Evolutionary conservation across 73 alveolate species (phyloP).

Genomic region (Paramecium octaurelia): DNA sequence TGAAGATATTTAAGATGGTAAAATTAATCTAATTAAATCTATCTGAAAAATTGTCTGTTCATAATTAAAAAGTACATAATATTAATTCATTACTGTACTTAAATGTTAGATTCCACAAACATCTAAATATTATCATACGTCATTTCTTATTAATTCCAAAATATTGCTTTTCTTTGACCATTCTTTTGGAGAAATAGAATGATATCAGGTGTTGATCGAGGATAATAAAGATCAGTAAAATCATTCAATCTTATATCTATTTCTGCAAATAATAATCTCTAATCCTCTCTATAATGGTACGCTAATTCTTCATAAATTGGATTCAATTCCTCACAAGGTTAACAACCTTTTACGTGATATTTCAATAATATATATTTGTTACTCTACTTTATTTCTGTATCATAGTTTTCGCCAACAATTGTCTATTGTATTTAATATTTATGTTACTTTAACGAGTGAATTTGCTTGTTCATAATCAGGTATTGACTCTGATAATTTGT

Average conservation of each 20-base stretch:
- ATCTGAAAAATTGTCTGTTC: background rate
- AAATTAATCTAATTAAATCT: too few relatives aligned
- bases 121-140: background rate
- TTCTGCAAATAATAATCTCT: background rate
- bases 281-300: background rate
- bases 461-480: background rate
- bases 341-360: background rate
- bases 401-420: slow-evolving; percentile 5
- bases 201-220: background rate
- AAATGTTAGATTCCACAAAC: background rate
- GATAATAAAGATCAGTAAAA: background rate
- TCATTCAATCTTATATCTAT: background rate
- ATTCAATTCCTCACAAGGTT: background rate
- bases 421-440: background rate
- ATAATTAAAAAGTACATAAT: background rate
- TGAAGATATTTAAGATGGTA: background rate
- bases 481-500: background rate
- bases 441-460: background rate
- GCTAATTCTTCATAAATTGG: background rate
- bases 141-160: background rate
- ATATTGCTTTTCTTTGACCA: background rate
- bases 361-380: background rate
- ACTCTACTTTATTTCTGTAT: background rate
- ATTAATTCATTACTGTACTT: background rate
- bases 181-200: background rate